Evolutionary conservation across 345 rosid species (phyloP).

Genomic region (Corchorus capsularis): DNA sequence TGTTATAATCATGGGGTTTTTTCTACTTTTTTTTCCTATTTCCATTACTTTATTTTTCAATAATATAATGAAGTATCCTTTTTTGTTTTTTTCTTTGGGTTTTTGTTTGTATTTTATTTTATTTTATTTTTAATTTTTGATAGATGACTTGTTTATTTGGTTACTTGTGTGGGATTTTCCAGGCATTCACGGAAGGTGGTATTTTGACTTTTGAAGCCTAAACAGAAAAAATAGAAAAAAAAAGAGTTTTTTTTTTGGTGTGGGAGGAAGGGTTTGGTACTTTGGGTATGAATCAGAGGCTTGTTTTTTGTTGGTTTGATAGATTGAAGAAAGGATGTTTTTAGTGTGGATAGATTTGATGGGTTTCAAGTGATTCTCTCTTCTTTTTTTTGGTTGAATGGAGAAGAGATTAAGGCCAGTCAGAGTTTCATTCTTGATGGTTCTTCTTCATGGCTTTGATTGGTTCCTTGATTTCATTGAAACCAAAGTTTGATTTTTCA

Average conservation of each 20-base stretch:
- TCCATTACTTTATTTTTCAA: background rate
- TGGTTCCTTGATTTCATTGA: slow-evolving; percentile 31
- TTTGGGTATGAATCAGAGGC: slow-evolving; percentile 24
- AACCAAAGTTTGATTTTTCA: slow-evolving; percentile 23
- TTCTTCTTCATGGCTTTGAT: slow-evolving; percentile 37
- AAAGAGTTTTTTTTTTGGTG: background rate
- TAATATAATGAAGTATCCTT: slow-evolving; percentile 13
- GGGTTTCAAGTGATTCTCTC: slow-evolving; percentile 26
- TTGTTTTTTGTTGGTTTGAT: slow-evolving; percentile 11
- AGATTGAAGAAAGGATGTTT: slow-evolving; percentile 14
- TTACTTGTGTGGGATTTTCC: slow-evolving; percentile 42
- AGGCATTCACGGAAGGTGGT: slow-evolving; percentile 57
- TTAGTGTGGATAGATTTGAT: slow-evolving; percentile 19
- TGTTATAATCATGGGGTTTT: slow-evolving; percentile 29
- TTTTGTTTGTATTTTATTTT: slow-evolving; percentile 2
- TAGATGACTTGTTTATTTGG: slow-evolving; percentile 36
- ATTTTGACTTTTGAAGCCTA: slow-evolving; percentile 39
- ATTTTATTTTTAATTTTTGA: background rate
- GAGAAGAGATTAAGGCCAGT: slow-evolving; percentile 35
- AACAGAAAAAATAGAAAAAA: background rate
- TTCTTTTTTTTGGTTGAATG: slow-evolving; percentile 21
- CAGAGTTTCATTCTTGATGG: slow-evolving; percentile 24
- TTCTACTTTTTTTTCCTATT: slow-evolving; percentile 1
- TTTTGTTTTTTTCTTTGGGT: background rate
- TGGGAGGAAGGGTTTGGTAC: slow-evolving; percentile 18